Base-by-base conservation (phyloP, 2,329 filamentous ascomycete genomes). In the Fusarium sacchari region DNA sequence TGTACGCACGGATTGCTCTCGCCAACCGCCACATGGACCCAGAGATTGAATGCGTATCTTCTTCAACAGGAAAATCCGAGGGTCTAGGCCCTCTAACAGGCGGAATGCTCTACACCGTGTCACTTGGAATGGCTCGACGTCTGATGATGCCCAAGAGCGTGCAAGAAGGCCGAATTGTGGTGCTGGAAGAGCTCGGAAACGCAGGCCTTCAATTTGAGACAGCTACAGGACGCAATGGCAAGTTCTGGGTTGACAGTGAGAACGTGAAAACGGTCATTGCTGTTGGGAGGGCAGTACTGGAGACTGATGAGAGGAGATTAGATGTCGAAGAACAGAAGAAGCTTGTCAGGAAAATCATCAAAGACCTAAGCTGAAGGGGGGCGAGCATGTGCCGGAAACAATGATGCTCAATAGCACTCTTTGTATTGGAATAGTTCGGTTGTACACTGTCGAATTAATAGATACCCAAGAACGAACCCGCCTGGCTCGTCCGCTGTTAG, bases 161-260 rank as follows among this genome's bases (percentile, higher is more conserved):
- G 20, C 87, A 89, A 58, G 86, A 89, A 59, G 92, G 91, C 22
- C 89, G 89, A 28, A 82, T 97, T 13, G 88, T 91, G 7, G 88
- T 98, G 32, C 82, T 98, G 64, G 94, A 97, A 72, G 93, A 94
- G 79, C 84, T 98, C 20, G 95, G 92, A 7, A 82, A 80, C 7
- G 91, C 91, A 65, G 96, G 94, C 60, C 83, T 97, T 20, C 91
- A 93, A 26, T 99, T 98, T 81, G 96, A 99, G 86, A 93, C 97
- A 67, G 96, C 96, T 1, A 93, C 97, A 14, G 96, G 96, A 24
- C 90, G 94, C 79, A 99, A 99, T 82, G 96, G 96, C 44, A 92
- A 90, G 81, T 89, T 98, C 28, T 98, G 96, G 95, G 93, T 98
- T 20, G 92, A 96, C 79, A 95, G 93, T 74, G 93, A 92, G 34